Conservation (phyloP, 2,329 filamentous ascomycete species). For the Alternaria hordeiaustralica region DNA sequence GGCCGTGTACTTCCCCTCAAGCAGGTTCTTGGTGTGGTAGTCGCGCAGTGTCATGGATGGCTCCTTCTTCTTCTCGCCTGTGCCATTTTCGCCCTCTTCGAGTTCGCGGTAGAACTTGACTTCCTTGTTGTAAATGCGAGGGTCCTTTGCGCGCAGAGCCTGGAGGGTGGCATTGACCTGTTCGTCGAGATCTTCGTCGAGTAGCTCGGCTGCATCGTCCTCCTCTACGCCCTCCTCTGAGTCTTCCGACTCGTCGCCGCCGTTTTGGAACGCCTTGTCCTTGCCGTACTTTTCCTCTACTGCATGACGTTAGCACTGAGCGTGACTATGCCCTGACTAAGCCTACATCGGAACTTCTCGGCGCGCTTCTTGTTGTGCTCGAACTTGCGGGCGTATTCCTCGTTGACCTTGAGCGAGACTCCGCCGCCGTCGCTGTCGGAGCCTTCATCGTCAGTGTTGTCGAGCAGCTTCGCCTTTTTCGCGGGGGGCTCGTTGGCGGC, state of each 20-base stretch:
- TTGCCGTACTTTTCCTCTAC: constrained; percentile 88
- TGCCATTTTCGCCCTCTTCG: constrained; percentile 57
- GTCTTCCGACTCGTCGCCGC: constrained; percentile 58
- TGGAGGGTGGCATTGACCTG: constrained; percentile 87
- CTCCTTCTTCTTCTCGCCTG: constrained; percentile 70
- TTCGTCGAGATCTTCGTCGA: constrained; percentile 82
- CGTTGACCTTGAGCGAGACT: constrained; percentile 75
- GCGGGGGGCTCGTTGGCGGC: constrained; percentile 32
- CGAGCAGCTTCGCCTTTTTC: constrained; percentile 47
- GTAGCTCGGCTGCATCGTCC: constrained; percentile 87
- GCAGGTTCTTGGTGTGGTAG: constrained; percentile 89
- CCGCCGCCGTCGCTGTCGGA: constrained; percentile 35
- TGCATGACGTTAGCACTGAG: constrained; percentile 48
- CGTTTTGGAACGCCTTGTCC: constrained; percentile 39
- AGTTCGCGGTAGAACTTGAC: constrained; percentile 77
- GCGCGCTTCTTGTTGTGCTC: constrained; percentile 98
- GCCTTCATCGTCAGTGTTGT: constrained; percentile 43
- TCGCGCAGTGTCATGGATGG: constrained; percentile 77
- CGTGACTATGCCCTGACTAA: background rate
- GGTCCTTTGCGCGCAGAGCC: constrained; percentile 90
- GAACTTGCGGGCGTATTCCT: constrained; percentile 86
- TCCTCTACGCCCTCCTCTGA: constrained; percentile 72
- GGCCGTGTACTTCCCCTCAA: constrained; percentile 71
- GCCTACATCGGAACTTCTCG: constrained; percentile 74
- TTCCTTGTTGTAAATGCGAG: constrained; percentile 82